Evolutionary conservation across 192 early-diverging fungal genomes (phyloP).

Genomic region (Funneliformis geosporum): DNA sequence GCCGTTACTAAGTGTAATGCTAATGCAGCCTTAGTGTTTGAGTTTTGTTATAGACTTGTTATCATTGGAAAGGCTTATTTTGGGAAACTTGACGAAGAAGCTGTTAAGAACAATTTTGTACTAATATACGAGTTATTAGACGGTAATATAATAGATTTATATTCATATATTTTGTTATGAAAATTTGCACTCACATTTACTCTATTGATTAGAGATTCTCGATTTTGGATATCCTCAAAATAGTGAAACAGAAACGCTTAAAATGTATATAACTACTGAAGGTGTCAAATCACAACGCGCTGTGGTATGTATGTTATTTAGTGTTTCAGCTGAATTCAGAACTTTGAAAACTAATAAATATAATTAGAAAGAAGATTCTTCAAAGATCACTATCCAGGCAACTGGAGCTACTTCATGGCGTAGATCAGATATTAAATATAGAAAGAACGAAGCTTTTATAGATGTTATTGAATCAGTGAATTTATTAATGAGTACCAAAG

Average conservation of each 20-base stretch:
- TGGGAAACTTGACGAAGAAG: conserved; percentile 80
- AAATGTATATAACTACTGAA: conserved; percentile 86
- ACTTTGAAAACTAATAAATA: background rate
- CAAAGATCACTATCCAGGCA: conserved; percentile 92
- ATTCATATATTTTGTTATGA: too few relatives aligned
- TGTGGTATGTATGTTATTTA: conserved; percentile 39
- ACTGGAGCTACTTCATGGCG: conserved; percentile 96
- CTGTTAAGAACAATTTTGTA: conserved; percentile 86
- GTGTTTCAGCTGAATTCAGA: background rate
- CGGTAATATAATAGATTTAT: too few relatives aligned
- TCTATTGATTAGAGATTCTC: conserved; percentile 60
- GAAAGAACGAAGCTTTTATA: conserved; percentile 98
- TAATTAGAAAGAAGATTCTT: conserved; percentile 52
- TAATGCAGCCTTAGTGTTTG: conserved; percentile 80
- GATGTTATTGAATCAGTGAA: conserved; percentile 99
- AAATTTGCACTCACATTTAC: conserved; percentile 14
- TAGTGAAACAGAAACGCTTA: conserved; percentile 79
- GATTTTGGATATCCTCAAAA: conserved; percentile 90
- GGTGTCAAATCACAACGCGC: conserved; percentile 76
- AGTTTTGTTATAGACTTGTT: conserved; percentile 73
- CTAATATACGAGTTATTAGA: conserved; percentile 85
- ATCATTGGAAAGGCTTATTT: conserved; percentile 79
- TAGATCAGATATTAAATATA: conserved; percentile 87
- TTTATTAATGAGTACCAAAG: conserved; percentile 75
- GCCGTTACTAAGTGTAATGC: conserved; percentile 77